A percentile compares a stretch with the other conserved stretches of the same genome.
These are phyloP conservation scores for Galeopsis tetrahit DNA, from an alignment of 257 asterid genomes.

Conservation along the genomic window DNA sequence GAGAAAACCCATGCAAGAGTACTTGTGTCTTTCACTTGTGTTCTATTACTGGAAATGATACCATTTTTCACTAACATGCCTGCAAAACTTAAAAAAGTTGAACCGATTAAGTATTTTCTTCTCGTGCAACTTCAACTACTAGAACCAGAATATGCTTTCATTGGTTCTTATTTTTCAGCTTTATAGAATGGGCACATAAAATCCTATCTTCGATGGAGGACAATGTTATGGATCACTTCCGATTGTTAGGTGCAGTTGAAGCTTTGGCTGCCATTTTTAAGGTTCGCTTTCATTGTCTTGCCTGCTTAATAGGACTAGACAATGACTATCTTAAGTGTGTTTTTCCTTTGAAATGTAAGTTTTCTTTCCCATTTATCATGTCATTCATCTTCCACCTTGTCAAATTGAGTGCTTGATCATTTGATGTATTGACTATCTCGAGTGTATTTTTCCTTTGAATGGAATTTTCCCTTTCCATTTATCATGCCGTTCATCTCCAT, in stretches of 20 bases:
- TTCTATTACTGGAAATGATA: not conserved
- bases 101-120: slow-evolving; percentile 14
- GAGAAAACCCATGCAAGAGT: not conserved
- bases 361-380: slow-evolving; percentile 2
- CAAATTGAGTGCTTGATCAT: slow-evolving; percentile 18
- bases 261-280: slow-evolving; percentile 85
- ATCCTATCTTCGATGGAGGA: slow-evolving; percentile 63
- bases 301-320: not conserved
- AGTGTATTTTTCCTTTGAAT: not conserved
- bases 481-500: slow-evolving; percentile 12
- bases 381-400: slow-evolving; percentile 14
- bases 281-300: slow-evolving; percentile 50
- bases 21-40: slow-evolving; percentile 16
- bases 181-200: slow-evolving; percentile 78
- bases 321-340: not conserved
- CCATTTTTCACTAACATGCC: slow-evolving; percentile 12
- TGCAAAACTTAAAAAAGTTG: not conserved
- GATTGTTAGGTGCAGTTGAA: slow-evolving; percentile 79
- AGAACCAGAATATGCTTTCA: slow-evolving; percentile 22
- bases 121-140: slow-evolving; percentile 25
- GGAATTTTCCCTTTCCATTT: not conserved
- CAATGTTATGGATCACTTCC: slow-evolving; percentile 68
- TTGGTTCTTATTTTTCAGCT: slow-evolving; percentile 62
- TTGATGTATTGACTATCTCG: slow-evolving; percentile 15
- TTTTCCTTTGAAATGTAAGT: not conserved